Evolutionary conservation across 1,284 basidiomycete species (phyloP).

Genomic region (Cryptococcus sp.): DNA sequence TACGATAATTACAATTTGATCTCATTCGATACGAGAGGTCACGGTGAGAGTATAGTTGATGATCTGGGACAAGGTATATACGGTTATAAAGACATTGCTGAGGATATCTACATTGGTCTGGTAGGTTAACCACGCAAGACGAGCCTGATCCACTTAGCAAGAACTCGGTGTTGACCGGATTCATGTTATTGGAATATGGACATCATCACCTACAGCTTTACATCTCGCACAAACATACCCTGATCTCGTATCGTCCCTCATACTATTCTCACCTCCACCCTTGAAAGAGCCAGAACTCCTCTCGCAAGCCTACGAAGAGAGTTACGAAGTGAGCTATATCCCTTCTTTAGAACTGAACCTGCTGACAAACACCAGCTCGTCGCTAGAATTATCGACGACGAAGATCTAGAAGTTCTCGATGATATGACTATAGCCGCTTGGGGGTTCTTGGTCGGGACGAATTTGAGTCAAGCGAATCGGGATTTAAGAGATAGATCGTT

Average conservation of each 20-base stretch:
- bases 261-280: constrained; percentile 13
- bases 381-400: constrained; percentile 1
- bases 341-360: background rate
- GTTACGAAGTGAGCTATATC: constrained; percentile 15
- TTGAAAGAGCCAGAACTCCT: constrained; percentile 8
- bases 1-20: constrained; percentile 1
- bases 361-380: constrained; percentile 10
- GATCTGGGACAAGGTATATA: background rate
- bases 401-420: constrained; percentile 20
- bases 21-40: background rate
- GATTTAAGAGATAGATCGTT: constrained; percentile 17
- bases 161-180: constrained; percentile 5
- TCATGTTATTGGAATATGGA: constrained; percentile 19
- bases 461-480: constrained; percentile 9
- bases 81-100: background rate
- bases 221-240: constrained; percentile 10
- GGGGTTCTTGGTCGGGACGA: constrained; percentile 11
- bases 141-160: background rate
- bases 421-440: constrained; percentile 16
- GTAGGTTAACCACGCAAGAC: background rate
- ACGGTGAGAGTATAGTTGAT: background rate
- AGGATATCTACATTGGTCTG: background rate
- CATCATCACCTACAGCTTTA: constrained; percentile 13
- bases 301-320: constrained; percentile 15
- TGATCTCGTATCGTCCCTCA: constrained; percentile 5